A percentile compares a stretch with the other conserved stretches of the same genome.
These are phyloP conservation scores for Phaeolepiota aurea DNA, from an alignment of 768 basidiomycete species.

Conservation along the genomic window DNA sequence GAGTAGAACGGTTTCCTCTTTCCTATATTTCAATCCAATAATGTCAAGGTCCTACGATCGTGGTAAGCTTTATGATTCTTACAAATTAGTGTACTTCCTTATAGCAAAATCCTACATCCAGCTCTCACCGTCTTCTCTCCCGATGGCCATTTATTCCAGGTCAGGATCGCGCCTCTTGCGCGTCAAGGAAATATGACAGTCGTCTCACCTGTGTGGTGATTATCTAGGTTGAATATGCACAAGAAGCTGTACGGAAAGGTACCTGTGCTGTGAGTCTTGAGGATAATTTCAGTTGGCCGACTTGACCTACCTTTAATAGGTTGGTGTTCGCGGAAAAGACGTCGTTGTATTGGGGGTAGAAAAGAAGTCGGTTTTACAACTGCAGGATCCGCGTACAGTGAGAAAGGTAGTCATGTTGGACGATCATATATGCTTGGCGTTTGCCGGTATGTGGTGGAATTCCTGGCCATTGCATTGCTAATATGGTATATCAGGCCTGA, in stretches of 20 bases:
- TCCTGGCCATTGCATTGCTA: slow-evolving; percentile 3
- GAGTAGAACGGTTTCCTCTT: slow-evolving; percentile 6
- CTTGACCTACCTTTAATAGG: slow-evolving; percentile 36
- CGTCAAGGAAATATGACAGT: slow-evolving; percentile 9
- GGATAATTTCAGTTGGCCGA: neutral
- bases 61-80: slow-evolving; percentile 39
- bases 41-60: slow-evolving; percentile 98
- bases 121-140: slow-evolving; percentile 98
- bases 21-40: slow-evolving; percentile 14
- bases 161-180: slow-evolving; percentile 19
- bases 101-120: slow-evolving; percentile 19
- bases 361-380: slow-evolving; percentile 96
- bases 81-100: neutral
- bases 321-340: slow-evolving; percentile 91
- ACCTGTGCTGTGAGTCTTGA: slow-evolving; percentile 77
- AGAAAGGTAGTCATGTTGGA: slow-evolving; percentile 98
- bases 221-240: slow-evolving; percentile 90
- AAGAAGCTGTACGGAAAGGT: slow-evolving; percentile 95
- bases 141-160: slow-evolving; percentile 98
- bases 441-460: slow-evolving; percentile 60
- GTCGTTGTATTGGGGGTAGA: slow-evolving; percentile 97
- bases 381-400: slow-evolving; percentile 97
- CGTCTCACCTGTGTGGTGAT: slow-evolving; percentile 4
- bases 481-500: too few species aligned
- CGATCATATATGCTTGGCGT: slow-evolving; percentile 94